phyloP scores from a whole-genome alignment of 169 alveolate species.

The Theileria equi region DNA sequence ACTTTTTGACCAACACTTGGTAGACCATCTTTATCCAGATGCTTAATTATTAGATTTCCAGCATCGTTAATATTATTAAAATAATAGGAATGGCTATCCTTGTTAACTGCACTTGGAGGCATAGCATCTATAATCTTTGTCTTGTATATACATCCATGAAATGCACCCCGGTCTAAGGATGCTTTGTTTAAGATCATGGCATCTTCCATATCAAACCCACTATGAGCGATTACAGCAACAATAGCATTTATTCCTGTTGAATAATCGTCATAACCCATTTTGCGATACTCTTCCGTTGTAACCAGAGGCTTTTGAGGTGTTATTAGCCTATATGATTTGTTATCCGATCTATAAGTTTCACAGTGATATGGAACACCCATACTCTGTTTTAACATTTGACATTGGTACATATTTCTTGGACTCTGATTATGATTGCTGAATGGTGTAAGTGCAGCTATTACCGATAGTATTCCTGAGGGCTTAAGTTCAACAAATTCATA shows the following conservation, averaged over 20 bases:
- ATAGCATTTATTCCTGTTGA: slow-evolving; percentile 99
- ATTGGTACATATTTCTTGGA: slow-evolving; percentile 98
- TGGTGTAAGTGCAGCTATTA: slow-evolving; percentile 96
- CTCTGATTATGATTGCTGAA: slow-evolving; percentile 98
- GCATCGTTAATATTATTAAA: slow-evolving; percentile 35
- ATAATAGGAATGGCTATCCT: slow-evolving; percentile 30
- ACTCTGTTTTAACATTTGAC: slow-evolving; percentile 99
- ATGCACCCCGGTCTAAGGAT: slow-evolving; percentile 98
- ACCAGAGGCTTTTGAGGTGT: slow-evolving; percentile 98
- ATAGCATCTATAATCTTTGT: slow-evolving; percentile 80
- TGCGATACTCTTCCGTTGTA: slow-evolving; percentile 89
- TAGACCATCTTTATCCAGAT: slow-evolving; percentile 77
- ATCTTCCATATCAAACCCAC: slow-evolving; percentile 99
- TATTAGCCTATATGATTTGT: slow-evolving; percentile 89
- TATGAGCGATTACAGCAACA: slow-evolving; percentile 98
- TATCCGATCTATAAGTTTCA: slow-evolving; percentile 93
- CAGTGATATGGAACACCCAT: slow-evolving; percentile 98
- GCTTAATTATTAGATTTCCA: slow-evolving; percentile 26
- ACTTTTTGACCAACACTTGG: slow-evolving; percentile 77
- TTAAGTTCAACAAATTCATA: slow-evolving; percentile 94
- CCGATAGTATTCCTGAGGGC: slow-evolving; percentile 93
- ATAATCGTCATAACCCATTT: slow-evolving; percentile 91
- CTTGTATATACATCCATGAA: slow-evolving; percentile 96
- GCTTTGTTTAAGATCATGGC: slow-evolving; percentile 98
- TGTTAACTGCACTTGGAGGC: slow-evolving; percentile 14